A percentile compares a stretch with the other conserved stretches of the same genome.
phyloP scores from a whole-genome alignment of 495 filamentous ascomycete genomes.

The Aspergillus ostianus region DNA sequence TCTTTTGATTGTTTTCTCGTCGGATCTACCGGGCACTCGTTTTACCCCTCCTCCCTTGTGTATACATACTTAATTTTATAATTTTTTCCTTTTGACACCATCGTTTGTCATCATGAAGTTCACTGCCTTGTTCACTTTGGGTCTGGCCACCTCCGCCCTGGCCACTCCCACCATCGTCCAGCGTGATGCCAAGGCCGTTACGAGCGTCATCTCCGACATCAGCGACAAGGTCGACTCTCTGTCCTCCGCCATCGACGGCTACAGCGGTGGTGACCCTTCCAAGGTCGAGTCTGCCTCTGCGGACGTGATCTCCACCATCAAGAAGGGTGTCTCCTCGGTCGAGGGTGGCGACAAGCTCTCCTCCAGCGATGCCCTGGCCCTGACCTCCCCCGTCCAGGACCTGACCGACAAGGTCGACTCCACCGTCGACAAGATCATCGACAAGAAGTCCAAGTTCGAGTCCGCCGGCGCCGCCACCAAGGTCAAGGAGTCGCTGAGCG shows the following conservation, averaged over 20 bases:
- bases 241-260: constrained; percentile 34
- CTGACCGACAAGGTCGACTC: constrained; percentile 30
- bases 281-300: constrained; percentile 32
- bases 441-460: constrained; percentile 36
- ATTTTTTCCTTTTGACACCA: constrained; percentile 13
- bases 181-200: constrained; percentile 34
- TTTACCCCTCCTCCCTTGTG: constrained; percentile 15
- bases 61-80: constrained; percentile 10
- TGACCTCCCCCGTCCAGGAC: constrained; percentile 33
- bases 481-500: constrained; percentile 26
- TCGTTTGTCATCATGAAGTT: constrained; percentile 39
- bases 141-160: constrained; percentile 25
- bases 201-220: constrained; percentile 31
- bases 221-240: constrained; percentile 30
- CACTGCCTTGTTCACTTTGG: constrained; percentile 31
- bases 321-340: constrained; percentile 27
- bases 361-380: constrained; percentile 28
- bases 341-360: constrained; percentile 22
- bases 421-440: constrained; percentile 29
- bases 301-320: constrained; percentile 33
- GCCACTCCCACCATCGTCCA: constrained; percentile 28
- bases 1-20: constrained; percentile 15
- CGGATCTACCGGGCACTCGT: constrained; percentile 21
- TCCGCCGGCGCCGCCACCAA: constrained; percentile 27
- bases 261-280: constrained; percentile 29